Evolutionary conservation across 2,329 filamentous ascomycete species (phyloP), one percentile per base, ranked within the genome.

Genomic region (Penicillium sp.): DNA sequence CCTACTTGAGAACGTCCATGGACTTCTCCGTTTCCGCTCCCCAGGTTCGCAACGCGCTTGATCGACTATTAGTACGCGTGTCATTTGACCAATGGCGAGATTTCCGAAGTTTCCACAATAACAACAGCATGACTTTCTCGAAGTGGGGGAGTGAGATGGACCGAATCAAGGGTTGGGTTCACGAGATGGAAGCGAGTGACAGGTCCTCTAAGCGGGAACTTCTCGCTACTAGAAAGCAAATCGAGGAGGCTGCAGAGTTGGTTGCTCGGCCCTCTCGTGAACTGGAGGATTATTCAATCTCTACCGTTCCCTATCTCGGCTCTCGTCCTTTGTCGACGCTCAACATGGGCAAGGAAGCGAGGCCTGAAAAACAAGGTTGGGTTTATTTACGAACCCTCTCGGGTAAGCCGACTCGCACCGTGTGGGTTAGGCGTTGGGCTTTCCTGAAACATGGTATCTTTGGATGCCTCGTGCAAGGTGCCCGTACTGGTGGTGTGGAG

Each of bases 381-480:
- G 71, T 98, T 2, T 94, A 90, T 63, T 65, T 95, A 53, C 79
- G 88, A 36, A 86, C 83, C 1, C 72, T 90, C 6, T 83, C 86
- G 1, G 90, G 89, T 23, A 97, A 96, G 64, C 91, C 91, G 0
- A 86, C 89, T 10, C 78, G 91, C 46, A 88, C 89, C n/a, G 78
- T 80, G 27, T 98, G 93, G 93, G 78, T 88, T 17, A 80, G 88
- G 44, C 79, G 91, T 37, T 98, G 93, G 93, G 95, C 93, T 60
- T 97, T 95, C 63, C 84, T 95, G 54, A 90, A 91, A 50, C 84
- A 94, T 58, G 91, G 93, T 26, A 93, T 97, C 42, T 97, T 98
- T 65, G 93, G 93, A 15, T 97, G 89, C 81, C 75, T 98, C 4
- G 79, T 93, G 14, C 89, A 94, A 57, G 86, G 87, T 3, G 73